Base-by-base conservation (phyloP, 352 stramenopile species). In the Sclerospora graminicola region DNA sequence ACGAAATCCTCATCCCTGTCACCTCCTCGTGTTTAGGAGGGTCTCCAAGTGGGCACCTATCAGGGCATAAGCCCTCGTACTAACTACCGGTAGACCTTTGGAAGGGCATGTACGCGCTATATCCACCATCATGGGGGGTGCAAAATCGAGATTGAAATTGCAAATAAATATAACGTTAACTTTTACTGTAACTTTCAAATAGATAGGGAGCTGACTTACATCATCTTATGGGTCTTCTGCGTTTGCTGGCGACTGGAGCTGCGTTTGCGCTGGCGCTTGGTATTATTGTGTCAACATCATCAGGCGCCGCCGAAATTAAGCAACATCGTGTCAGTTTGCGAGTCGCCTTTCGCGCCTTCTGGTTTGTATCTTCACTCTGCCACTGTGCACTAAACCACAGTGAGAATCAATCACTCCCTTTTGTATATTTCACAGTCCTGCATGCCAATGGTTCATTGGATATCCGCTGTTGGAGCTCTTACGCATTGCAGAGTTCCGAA, bases 371-470 rank as follows among this genome's bases (percentile, higher is more conserved):
- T n/a, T 14, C 1, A 14, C n/a, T 18, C 1, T 9, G 27, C 5
- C 20, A 27, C 42, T 28, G 1, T 39, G 5, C 7, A 44, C 13
- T 33, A 8, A 21, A 27, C 9, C 20, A 44, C 20, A 44, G 10
- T 53, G 27, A 58, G 18, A 24, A 40, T 41, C 21, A 27, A 10
- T 51, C 33, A 46, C 1, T 35, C 7, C 29, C 4, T 30, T 45
- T 2, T 30, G 9, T 13, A n/a, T 19, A 13, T 31, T 41, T 14
- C 15, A 16, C 36, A 87, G 79, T 36, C 74, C 79, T 8, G 76
- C 79, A n/a, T 89, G 79, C 27, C 71, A 89, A 63, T 89, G 74
- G 75, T 87, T 84, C 32, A 66, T 89, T 13, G 66, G 64, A 16
- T 69, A 84, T 37, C 76, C 77, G 46, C 45, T 91, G 14, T 45